Conservation (phyloP, 2,329 filamentous ascomycete genomes). For the Clarireedia paspali region DNA sequence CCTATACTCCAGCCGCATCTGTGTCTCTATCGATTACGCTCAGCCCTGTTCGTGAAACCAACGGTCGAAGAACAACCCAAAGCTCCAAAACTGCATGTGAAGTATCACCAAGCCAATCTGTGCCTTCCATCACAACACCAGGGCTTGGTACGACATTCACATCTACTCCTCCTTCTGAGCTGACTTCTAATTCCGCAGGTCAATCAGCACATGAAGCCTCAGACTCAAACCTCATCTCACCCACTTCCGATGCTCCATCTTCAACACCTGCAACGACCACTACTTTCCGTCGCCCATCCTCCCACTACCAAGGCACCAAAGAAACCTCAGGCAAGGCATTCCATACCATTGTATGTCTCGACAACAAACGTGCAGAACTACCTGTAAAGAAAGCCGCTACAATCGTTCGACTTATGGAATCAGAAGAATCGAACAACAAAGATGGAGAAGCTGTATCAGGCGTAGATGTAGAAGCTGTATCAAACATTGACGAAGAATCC, state of each 20-base stretch:
- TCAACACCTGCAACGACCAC: background rate
- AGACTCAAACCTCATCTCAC: background rate
- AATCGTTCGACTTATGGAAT: conserved; percentile 22
- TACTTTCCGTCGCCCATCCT: background rate
- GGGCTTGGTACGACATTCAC: background rate
- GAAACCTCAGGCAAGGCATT: conserved; percentile 9
- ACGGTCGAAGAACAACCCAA: background rate
- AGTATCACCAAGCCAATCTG: background rate
- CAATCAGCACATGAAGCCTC: background rate
- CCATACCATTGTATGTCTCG: conserved; percentile 22
- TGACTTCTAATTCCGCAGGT: background rate
- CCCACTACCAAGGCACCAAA: background rate
- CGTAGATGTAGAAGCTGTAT: background rate
- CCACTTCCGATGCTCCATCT: background rate
- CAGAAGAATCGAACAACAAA: conserved; percentile 8
- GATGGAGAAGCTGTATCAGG: background rate
- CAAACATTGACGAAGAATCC: background rate
- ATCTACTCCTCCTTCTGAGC: background rate
- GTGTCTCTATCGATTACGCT: background rate
- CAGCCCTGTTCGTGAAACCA: background rate
- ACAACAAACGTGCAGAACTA: background rate
- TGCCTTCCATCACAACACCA: background rate
- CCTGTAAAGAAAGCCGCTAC: conserved; percentile 19
- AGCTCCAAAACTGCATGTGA: background rate
- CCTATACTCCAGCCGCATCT: background rate